A percentile compares a stretch with the other conserved stretches of the same genome.
These are phyloP conservation scores for Sporopachydermia quercuum DNA, from an alignment of 805 yeast genomes.

Conservation along the genomic window DNA sequence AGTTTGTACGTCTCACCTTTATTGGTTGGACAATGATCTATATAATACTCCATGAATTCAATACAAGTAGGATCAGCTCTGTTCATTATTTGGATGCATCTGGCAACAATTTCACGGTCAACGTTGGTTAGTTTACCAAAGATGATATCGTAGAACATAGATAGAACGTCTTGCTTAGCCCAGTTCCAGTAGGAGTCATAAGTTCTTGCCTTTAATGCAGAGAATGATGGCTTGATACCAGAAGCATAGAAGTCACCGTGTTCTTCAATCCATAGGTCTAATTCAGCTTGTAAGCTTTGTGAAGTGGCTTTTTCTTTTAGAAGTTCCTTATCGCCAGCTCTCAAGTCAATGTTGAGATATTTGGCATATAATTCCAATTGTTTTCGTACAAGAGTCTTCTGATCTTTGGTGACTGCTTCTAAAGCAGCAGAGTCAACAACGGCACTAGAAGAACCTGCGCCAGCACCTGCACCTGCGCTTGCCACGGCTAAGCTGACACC, in stretches of 20 bases:
- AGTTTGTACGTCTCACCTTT: conserved; percentile 88
- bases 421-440: conserved; percentile 92
- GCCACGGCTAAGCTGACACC: conserved; percentile 62
- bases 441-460: conserved; percentile 60
- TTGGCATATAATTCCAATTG: conserved; percentile 88
- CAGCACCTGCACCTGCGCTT: conserved; percentile 31
- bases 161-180: conserved; percentile 95
- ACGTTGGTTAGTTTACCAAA: conserved; percentile 84
- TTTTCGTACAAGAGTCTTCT: conserved; percentile 55
- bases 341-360: conserved; percentile 83
- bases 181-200: conserved; percentile 99
- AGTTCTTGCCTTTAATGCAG: conserved; percentile 84
- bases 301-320: conserved; percentile 79
- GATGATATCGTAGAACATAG: conserved; percentile 89
- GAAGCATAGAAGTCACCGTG: conserved; percentile 88
- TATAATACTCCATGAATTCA: conserved; percentile 91
- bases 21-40: conserved; percentile 68
- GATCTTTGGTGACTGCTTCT: conserved; percentile 64
- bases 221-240: conserved; percentile 83
- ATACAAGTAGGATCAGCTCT: conserved; percentile 87
- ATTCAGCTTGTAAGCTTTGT: conserved; percentile 68
- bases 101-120: conserved; percentile 91
- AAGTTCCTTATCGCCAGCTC: conserved; percentile 77
- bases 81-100: conserved; percentile 95
- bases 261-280: conserved; percentile 84